Evolutionary conservation across 139 green algal species (phyloP), one percentile per base, ranked within the genome.

Genomic region (Chlorella sp.): DNA sequence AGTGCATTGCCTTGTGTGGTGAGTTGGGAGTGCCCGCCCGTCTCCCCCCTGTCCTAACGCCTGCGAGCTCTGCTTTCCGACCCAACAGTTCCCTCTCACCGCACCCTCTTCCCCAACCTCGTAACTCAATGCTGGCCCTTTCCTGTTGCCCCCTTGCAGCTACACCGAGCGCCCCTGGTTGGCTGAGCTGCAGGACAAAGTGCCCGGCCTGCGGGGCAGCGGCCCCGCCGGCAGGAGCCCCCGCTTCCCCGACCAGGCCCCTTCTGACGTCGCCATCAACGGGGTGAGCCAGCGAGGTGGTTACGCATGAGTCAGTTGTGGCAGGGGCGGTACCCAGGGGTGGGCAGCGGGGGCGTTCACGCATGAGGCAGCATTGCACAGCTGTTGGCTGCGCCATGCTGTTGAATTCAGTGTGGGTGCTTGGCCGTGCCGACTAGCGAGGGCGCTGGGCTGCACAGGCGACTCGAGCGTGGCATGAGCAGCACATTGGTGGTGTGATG

Each of bases 141-240:
- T 26, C 64, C 64, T 2, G 64, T 5, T 71, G 64, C 64, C 64
- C 60, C 60, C 64, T 71, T 39, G 30, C 81, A 86, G 81, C n/a
- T 87, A 87, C 61, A 87, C 83, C 3, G 26, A 39, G 16, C 34
- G 28, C 2, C 83, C 83, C 61, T 87, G 83, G 83, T 34, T 87
- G 60, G 34, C 34, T 2, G 15, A 75, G 61, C 83, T 87, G 36
- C 57, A 87, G 26, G 39, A 81, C 9, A 21, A 57, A 39, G 84
- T 88, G 84, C 66, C 84, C 2, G 64, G n/a, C 22, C 84, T 88
- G 28, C 34, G 48, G 22, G 84, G 68, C 14, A 68, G 75, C 75
- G 75, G 75, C 75, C 3, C 16, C 34, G 75, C 34, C 34, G 75
- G 75, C 75, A 12, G 19, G 16, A 21, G 16, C 34, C 75, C 75